Evolutionary conservation across 192 early-diverging fungal genomes (phyloP).

Genomic region (Rhizophlyctis rosea): DNA sequence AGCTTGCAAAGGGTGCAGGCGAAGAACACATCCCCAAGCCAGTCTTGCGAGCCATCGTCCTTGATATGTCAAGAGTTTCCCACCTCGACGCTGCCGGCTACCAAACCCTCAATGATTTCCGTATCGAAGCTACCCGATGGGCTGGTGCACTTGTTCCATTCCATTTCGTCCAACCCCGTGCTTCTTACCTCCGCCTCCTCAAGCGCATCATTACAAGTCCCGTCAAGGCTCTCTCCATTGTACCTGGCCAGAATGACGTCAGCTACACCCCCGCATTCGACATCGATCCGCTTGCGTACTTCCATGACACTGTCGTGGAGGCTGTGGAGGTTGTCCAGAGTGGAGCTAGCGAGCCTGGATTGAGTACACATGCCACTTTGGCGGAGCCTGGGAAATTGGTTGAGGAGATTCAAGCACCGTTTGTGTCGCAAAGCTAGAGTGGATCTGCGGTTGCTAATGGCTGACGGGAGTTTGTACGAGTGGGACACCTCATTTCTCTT

Average conservation of each 20-base stretch:
- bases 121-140: constrained; percentile 46
- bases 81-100: constrained; percentile 70
- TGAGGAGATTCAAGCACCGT: too few species aligned
- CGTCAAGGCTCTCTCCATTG: neutral
- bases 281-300: neutral
- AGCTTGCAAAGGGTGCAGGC: neutral
- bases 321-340: neutral
- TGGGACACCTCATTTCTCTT: too few species aligned
- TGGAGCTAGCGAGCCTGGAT: too few species aligned
- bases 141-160: constrained; percentile 31
- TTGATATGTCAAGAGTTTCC: constrained; percentile 70
- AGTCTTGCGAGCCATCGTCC: constrained; percentile 56
- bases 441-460: too few species aligned
- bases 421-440: too few species aligned
- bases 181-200: neutral
- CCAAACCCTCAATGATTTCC: constrained; percentile 61
- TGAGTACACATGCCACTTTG: too few species aligned
- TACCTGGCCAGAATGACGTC: neutral
- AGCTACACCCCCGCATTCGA: neutral
- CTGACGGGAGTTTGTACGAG: too few species aligned
- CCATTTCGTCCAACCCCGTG: constrained; percentile 35
- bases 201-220: neutral
- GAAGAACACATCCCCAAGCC: neutral
- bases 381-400: too few species aligned
- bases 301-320: neutral